Conservation (phyloP, 805 yeast species). For the Cyberlindnera xylosilytica region DNA sequence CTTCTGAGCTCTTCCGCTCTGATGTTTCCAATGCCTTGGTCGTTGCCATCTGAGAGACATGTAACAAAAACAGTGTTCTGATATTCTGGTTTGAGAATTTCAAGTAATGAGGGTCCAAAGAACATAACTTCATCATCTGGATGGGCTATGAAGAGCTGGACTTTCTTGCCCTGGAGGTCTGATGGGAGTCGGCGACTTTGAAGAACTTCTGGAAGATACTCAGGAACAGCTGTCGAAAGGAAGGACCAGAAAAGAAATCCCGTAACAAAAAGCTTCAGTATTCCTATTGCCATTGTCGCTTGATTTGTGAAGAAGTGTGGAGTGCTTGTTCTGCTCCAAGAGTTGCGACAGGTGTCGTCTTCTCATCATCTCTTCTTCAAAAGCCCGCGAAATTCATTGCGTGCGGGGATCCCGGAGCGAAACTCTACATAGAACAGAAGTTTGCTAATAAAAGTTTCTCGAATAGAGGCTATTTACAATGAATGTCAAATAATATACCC, state of each 20-base stretch:
- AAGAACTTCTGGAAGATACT: neutral
- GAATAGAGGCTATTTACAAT: constrained; percentile 1
- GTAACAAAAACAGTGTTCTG: constrained; percentile 53
- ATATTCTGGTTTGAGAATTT: constrained; percentile 43
- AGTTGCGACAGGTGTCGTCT: too few species aligned
- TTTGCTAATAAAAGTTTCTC: too few species aligned
- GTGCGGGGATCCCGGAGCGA: too few species aligned
- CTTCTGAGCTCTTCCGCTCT: constrained; percentile 57
- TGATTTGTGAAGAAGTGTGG: too few species aligned
- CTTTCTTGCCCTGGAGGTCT: constrained; percentile 14
- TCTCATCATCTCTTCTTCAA: too few species aligned
- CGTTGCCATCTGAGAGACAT: constrained; percentile 78
- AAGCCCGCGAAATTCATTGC: too few species aligned
- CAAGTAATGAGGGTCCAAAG: constrained; percentile 75
- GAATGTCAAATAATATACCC: neutral
- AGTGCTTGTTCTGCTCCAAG: too few species aligned
- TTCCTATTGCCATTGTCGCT: neutral
- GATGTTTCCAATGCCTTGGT: constrained; percentile 64
- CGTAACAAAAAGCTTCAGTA: neutral
- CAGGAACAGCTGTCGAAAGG: neutral
- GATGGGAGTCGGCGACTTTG: neutral
- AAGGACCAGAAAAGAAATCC: neutral
- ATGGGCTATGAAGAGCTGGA: constrained; percentile 75
- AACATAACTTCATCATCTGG: constrained; percentile 99
- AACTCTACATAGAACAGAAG: too few species aligned